Evolutionary conservation across 1,139 yeast species (phyloP).

Genomic region (Yamadazyma jaroonii): DNA sequence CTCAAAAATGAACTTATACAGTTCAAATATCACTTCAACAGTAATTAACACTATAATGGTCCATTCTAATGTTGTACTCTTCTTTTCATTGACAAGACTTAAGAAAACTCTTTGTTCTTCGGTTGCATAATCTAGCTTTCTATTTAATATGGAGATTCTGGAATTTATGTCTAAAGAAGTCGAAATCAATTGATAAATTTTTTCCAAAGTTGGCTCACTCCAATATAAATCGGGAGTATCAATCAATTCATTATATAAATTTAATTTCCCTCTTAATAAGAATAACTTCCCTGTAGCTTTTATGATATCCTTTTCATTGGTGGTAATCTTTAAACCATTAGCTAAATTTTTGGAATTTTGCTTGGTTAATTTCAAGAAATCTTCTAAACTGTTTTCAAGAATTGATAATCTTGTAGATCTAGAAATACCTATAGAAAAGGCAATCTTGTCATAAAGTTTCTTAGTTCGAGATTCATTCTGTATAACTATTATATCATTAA

Average conservation of each 20-base stretch:
- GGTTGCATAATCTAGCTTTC: conserved; percentile 85
- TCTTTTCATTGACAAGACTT: conserved; percentile 72
- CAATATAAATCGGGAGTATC: conserved; percentile 93
- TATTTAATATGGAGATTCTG: conserved; percentile 73
- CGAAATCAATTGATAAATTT: conserved; percentile 68
- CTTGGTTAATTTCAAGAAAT: conserved; percentile 60
- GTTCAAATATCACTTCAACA: conserved; percentile 81
- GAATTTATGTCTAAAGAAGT: conserved; percentile 71
- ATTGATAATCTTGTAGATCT: conserved; percentile 83
- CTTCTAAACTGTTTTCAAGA: conserved; percentile 68
- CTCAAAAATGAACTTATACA: conserved; percentile 7
- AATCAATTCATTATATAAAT: conserved; percentile 81
- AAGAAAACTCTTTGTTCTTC: conserved; percentile 82
- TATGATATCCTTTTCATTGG: conserved; percentile 62
- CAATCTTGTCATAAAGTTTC: conserved; percentile 72
- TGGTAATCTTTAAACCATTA: conserved; percentile 54
- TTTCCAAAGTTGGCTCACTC: conserved; percentile 85
- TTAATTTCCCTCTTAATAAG: conserved; percentile 74
- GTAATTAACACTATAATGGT: conserved; percentile 77
- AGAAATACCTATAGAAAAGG: conserved; percentile 84
- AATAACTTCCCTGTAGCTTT: conserved; percentile 72
- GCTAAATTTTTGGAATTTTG: conserved; percentile 65
- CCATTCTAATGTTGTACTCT: conserved; percentile 80
- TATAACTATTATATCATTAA: conserved; percentile 69
- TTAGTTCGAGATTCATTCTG: conserved; percentile 47